These are phyloP conservation scores for Backusella circina DNA, from an alignment of 192 early-diverging fungal species.

Conservation along the genomic window DNA sequence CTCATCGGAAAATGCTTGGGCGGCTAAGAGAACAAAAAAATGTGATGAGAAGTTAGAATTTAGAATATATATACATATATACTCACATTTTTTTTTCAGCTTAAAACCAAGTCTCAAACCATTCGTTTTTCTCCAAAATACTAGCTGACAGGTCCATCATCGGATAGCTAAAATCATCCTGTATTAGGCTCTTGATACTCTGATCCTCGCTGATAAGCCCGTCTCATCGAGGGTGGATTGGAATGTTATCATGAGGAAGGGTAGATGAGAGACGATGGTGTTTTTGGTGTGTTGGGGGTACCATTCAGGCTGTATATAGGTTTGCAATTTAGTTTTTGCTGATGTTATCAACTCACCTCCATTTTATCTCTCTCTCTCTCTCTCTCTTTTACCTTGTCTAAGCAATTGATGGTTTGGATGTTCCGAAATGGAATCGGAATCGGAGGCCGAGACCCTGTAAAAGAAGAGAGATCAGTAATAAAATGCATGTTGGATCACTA, in stretches of 20 bases:
- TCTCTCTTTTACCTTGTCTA: slow-evolving; percentile 73
- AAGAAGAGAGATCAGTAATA: slow-evolving; percentile 54
- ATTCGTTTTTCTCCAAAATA: slow-evolving; percentile 50
- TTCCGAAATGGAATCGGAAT: slow-evolving; percentile 75
- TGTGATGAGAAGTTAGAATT: not conserved
- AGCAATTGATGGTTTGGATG: slow-evolving; percentile 61
- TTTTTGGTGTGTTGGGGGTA: slow-evolving; percentile 59
- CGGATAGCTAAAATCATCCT: slow-evolving; percentile 58
- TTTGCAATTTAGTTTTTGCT: not conserved
- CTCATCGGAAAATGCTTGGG: slow-evolving; percentile 58
- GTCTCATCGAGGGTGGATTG: slow-evolving; percentile 53
- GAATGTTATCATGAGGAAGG: slow-evolving; percentile 59
- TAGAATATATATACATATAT: not conserved
- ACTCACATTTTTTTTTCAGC: slow-evolving; percentile 61
- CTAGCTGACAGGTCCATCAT: slow-evolving; percentile 10
- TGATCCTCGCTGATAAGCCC: slow-evolving; percentile 59
- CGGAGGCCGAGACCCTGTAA: slow-evolving; percentile 56
- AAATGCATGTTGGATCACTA: slow-evolving; percentile 15
- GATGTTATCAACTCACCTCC: not conserved
- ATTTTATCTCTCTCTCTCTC: not conserved
- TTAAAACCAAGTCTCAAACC: slow-evolving; percentile 68
- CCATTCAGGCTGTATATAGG: slow-evolving; percentile 83
- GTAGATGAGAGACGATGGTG: slow-evolving; percentile 55
- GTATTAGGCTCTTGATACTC: slow-evolving; percentile 56
- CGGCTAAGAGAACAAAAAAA: no score